Base-by-base conservation (phyloP, 139 green algal genomes). In the Desmodesmus armatus region DNA sequence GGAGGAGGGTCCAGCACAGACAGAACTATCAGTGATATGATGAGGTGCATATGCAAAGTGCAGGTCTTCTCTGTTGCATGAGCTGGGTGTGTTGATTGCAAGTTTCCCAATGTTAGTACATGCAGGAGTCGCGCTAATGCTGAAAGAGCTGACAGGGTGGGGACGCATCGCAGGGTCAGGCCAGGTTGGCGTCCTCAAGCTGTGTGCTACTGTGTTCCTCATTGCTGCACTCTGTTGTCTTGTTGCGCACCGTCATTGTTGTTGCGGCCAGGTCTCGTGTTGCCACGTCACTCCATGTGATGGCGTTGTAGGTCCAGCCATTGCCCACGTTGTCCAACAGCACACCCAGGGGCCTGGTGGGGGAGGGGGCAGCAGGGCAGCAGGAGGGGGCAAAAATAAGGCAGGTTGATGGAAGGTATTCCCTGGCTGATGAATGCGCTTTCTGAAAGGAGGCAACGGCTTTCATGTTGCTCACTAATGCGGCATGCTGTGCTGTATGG, bases 231-330 rank as follows among this genome's bases (percentile, higher is more conserved):
- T n/a, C n/a, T n/a, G n/a, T n/a, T n/a, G n/a, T n/a, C n/a, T n/a
- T n/a, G n/a, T n/a, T n/a, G n/a, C n/a, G n/a, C 7, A 55, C 9
- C 7, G 9, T 21, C 47, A 13, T 7, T 55, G 47, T 55, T 55
- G 13, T 9, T 27, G 67, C 17, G 67, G 29, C 17, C 6, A 7
- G 29, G 17, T 33, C 41, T 37, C 35, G 44, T 25, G 27, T 31
- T 5, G 33, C 21, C 37, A 78, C 19, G 43, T 76, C 41, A 9
- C n/a, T 15, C 71, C 82, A 82, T 11, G 37, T 81, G 41, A 87
- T 65, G 13, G 71, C 29, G 43, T 75, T 82, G 82, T 87, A 87
- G 29, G 29, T 21, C 49, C 55, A 87, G 44, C 82, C 82, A 7
- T 53, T 63, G 4, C 69, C 51, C 4, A 79, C 51, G 29, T 75